Base-by-base conservation (phyloP, 257 asterid species). In the Capsicum rhomboideum region DNA sequence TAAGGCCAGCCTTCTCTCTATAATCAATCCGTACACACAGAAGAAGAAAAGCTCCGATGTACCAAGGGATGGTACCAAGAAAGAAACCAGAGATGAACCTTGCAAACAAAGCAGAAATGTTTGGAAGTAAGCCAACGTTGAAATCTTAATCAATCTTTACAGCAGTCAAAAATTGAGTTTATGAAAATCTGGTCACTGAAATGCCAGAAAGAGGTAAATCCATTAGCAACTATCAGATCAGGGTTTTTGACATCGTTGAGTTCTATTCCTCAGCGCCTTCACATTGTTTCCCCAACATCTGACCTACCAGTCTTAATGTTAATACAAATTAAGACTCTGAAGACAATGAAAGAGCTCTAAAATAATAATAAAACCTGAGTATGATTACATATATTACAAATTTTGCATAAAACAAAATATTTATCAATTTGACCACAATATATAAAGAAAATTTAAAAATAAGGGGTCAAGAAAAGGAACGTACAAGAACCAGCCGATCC, bases 31-130 rank as follows among this genome's bases (percentile, higher is more conserved):
- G 92, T 69, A 91, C 98, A 85, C 97, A 96, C 79, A 94, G 37
- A 87, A 96, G 89, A 61, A 96, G 83, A 86, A 92, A 90, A 82
- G 97, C 95, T 86, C 98, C 99, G 64, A 96, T 85, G 82, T 94
- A 96, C 99, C 99, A 96, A 40, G 99, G 99, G 61, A 96, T 83
- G 21, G 95, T 92, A 84, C 99, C 98, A 80, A 96, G 89, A 84
- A 96, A 84, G 91, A 93, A 96, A 52, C 99, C 99, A 66, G 71
- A 80, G 87, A 96, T 91, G 86, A 96, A 96, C 94, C 99, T 96
- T 23, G 86, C 80, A 88, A 79, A 31, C 42, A 82, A 85, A 86
- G 55, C 85, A 6, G 46, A 9, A 26, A 8, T 23, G 46, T 21
- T 7, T 21, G 59, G 13, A 46, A 74, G 80, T 74, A 23, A 74